Percentiles rank a stretch among this genome's conserved stretches.
These are phyloP conservation scores for Blumeriella jaapii DNA, from an alignment of 2,329 filamentous ascomycete species.

Conservation along the genomic window DNA sequence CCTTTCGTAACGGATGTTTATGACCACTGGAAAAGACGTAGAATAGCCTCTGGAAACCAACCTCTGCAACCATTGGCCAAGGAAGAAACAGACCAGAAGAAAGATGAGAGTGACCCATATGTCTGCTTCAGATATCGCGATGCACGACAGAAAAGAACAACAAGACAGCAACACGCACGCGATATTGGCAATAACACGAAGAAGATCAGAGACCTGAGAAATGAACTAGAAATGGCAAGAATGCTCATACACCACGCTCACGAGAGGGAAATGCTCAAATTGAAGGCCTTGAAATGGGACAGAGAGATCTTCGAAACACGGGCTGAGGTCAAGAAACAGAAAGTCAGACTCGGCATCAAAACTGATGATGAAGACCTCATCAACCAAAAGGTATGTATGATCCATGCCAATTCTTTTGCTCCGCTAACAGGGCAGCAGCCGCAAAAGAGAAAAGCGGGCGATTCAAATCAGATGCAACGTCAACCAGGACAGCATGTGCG, in stretches of 20 bases:
- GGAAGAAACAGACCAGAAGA: slow-evolving; percentile 89
- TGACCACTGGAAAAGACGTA: slow-evolving; percentile 73
- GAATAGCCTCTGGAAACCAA: slow-evolving; percentile 55
- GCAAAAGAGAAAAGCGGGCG: slow-evolving; percentile 58
- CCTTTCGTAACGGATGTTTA: too few species aligned
- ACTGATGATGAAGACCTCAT: slow-evolving; percentile 88
- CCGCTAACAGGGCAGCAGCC: slow-evolving; percentile 33
- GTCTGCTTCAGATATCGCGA: slow-evolving; percentile 96
- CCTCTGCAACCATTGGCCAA: slow-evolving; percentile 71
- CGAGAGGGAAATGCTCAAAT: slow-evolving; percentile 69
- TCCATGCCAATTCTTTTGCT: slow-evolving; percentile 24
- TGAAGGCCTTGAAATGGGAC: slow-evolving; percentile 64
- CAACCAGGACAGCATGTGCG: slow-evolving; percentile 54
- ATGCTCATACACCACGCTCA: slow-evolving; percentile 67
- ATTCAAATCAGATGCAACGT: slow-evolving; percentile 44
- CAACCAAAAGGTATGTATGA: slow-evolving; percentile 70
- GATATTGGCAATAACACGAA: slow-evolving; percentile 92
- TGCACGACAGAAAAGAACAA: slow-evolving; percentile 89
- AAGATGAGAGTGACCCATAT: slow-evolving; percentile 91
- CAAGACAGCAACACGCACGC: slow-evolving; percentile 74
- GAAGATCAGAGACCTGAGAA: slow-evolving; percentile 82
- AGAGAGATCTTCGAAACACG: slow-evolving; percentile 74
- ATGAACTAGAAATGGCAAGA: slow-evolving; percentile 81
- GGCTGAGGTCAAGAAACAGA: slow-evolving; percentile 72
- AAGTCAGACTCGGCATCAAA: slow-evolving; percentile 80